These are phyloP conservation scores for Trypanosoma brucei DNA, from an alignment of 208 protist genomes.

Conservation along the genomic window DNA sequence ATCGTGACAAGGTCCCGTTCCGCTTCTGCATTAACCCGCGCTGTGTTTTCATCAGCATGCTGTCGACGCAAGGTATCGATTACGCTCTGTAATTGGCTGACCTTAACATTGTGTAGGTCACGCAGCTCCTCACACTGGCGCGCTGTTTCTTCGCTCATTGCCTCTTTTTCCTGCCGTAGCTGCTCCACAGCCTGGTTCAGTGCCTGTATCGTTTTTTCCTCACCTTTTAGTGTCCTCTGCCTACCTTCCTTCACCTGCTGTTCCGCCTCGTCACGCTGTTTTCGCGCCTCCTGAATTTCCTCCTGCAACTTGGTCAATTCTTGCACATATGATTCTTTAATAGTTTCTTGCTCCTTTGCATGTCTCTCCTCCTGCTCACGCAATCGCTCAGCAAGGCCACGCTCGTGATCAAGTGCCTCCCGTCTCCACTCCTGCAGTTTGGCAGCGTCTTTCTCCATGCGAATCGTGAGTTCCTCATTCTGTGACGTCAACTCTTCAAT, in stretches of 20 bases:
- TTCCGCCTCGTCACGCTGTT: constrained; percentile 29
- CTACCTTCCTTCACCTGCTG: constrained; percentile 21
- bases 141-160: constrained; percentile 30
- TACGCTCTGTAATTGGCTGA: constrained; percentile 41
- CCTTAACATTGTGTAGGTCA: constrained; percentile 48
- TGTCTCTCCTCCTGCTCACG: constrained; percentile 43
- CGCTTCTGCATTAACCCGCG: constrained; percentile 58
- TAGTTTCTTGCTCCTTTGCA: constrained; percentile 28
- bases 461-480: constrained; percentile 34
- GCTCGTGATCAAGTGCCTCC: constrained; percentile 53
- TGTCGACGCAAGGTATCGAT: constrained; percentile 43
- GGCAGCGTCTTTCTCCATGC: constrained; percentile 22
- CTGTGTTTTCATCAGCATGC: constrained; percentile 42
- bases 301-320: constrained; percentile 41
- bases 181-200: constrained; percentile 59
- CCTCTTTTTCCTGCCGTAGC: constrained; percentile 53
- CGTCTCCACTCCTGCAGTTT: constrained; percentile 35
- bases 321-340: constrained; percentile 45
- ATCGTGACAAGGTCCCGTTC: constrained; percentile 46
- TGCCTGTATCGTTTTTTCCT: constrained; percentile 41
- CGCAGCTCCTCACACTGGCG: constrained; percentile 50
- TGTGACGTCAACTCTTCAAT: constrained; percentile 43
- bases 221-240: constrained; percentile 36
- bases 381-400: constrained; percentile 36
- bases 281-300: constrained; percentile 33